Evolutionary conservation across 2,329 filamentous ascomycete genomes (phyloP).

Genomic region (Podosphaera xanthii): DNA sequence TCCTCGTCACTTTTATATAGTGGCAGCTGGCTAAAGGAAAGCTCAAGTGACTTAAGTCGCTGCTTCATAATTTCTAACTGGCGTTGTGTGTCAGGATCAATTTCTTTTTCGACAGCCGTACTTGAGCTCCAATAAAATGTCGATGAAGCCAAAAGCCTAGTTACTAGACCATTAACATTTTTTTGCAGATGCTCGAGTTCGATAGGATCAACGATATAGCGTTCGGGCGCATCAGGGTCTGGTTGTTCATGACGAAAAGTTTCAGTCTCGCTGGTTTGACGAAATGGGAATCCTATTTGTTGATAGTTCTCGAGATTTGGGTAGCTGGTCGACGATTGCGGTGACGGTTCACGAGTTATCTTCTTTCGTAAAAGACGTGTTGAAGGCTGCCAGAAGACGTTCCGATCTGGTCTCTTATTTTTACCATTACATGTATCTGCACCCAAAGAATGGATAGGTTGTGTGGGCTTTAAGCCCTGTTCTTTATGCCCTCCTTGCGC

Average conservation of each 20-base stretch:
- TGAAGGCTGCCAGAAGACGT: neutral
- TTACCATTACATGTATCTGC: neutral
- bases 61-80: slow-evolving; percentile 1
- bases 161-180: neutral
- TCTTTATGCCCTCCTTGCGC: neutral
- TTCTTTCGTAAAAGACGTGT: neutral
- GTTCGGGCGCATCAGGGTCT: neutral
- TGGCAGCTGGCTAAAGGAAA: slow-evolving; percentile 5
- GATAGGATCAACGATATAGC: neutral
- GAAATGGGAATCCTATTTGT: too few relatives aligned
- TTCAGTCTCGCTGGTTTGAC: neutral
- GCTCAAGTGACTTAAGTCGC: neutral
- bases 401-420: neutral
- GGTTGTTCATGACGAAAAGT: neutral
- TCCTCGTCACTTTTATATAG: slow-evolving; percentile 6
- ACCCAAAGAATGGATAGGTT: neutral
- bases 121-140: neutral
- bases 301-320: neutral
- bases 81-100: neutral
- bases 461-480: neutral
- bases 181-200: neutral
- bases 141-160: neutral
- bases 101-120: neutral
- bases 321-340: neutral
- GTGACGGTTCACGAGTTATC: neutral